Evolutionary conservation across 495 filamentous ascomycete species (phyloP).

Genomic region (Trichocladium uniseriatum): DNA sequence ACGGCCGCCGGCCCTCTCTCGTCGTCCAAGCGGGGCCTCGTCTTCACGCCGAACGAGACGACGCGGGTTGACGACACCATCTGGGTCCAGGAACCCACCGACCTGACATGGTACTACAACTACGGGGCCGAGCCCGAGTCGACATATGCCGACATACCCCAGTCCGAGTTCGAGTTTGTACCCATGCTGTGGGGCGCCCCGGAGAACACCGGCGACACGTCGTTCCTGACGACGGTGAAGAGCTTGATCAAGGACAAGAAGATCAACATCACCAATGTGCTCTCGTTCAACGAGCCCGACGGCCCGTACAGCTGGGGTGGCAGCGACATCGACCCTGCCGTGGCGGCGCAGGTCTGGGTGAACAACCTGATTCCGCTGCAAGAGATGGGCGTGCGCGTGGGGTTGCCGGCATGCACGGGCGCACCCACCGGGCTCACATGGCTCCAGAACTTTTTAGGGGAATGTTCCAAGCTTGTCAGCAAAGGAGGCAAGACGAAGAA

Average conservation of each 20-base stretch:
- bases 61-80: conserved; percentile 49
- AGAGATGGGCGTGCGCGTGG: conserved; percentile 45
- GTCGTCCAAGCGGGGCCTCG: conserved; percentile 62
- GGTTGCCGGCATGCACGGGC: conserved; percentile 52
- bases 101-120: conserved; percentile 79
- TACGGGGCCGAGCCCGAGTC: conserved; percentile 48
- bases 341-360: conserved; percentile 58
- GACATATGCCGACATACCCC: conserved; percentile 32
- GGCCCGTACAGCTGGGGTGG: conserved; percentile 44
- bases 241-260: conserved; percentile 40
- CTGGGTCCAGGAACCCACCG: conserved; percentile 44
- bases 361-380: conserved; percentile 56
- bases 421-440: conserved; percentile 48
- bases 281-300: conserved; percentile 73
- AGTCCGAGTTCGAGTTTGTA: conserved; percentile 57
- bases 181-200: conserved; percentile 67
- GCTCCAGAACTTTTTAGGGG: conserved; percentile 52
- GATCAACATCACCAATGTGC: conserved; percentile 52
- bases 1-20: conserved; percentile 16
- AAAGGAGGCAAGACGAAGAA: conserved; percentile 27
- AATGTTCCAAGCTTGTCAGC: conserved; percentile 38
- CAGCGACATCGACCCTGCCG: conserved; percentile 42
- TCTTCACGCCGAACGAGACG: conserved; percentile 46
- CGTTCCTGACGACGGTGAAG: conserved; percentile 47
- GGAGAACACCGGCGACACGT: conserved; percentile 33